phyloP scores from a whole-genome alignment of 1,284 basidiomycete genomes.

The Puccinia horiana region DNA sequence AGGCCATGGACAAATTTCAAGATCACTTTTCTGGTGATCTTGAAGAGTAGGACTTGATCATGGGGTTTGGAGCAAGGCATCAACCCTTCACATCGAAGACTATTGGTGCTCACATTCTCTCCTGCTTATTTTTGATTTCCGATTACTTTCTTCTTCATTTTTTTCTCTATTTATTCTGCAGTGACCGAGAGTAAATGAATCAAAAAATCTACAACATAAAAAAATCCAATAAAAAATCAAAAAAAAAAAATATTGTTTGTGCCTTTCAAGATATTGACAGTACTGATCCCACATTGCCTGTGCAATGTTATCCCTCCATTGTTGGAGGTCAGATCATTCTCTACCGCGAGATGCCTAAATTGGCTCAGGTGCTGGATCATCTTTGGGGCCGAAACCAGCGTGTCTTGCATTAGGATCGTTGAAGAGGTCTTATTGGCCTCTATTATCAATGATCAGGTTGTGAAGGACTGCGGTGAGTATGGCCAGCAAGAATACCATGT shows the following conservation, averaged over 20 bases:
- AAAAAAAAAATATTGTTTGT: background rate
- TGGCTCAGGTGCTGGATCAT: background rate
- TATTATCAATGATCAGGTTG: too few species aligned
- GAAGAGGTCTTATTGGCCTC: too few species aligned
- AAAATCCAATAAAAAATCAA: background rate
- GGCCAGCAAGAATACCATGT: too few species aligned
- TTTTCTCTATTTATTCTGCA: too few species aligned
- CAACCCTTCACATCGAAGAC: too few species aligned
- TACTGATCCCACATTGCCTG: slow-evolving; percentile 18
- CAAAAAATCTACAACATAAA: background rate
- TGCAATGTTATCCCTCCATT: background rate
- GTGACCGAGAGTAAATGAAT: too few species aligned
- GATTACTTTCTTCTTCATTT: too few species aligned
- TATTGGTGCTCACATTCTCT: too few species aligned
- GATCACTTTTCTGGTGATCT: background rate
- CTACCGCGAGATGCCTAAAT: background rate
- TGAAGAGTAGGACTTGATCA: background rate
- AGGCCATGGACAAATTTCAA: background rate
- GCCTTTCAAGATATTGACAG: background rate
- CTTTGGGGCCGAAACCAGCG: background rate
- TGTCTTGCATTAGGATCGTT: too few species aligned
- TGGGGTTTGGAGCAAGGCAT: background rate
- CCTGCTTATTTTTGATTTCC: too few species aligned
- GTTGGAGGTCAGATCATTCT: background rate
- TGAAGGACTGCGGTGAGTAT: too few species aligned